Evolutionary conservation across 805 yeast genomes (phyloP).

Genomic region (Saccharomycopsis malanga): DNA sequence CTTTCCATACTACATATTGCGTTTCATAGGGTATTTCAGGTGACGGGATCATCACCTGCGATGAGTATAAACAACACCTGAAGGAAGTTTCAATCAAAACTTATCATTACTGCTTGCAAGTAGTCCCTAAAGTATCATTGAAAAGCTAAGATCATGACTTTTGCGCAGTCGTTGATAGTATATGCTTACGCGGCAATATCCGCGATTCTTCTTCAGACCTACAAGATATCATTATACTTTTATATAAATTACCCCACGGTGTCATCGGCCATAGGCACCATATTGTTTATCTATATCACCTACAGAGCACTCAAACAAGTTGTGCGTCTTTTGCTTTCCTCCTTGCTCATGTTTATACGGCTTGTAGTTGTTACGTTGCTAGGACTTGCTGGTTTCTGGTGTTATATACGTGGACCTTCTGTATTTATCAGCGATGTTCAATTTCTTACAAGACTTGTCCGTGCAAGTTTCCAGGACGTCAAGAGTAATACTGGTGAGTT

Average conservation of each 20-base stretch:
- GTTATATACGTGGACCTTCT: slow-evolving; percentile 8
- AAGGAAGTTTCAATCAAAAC: no score
- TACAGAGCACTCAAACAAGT: slow-evolving; percentile 2
- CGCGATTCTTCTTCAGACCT: slow-evolving; percentile 6
- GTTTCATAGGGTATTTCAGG: no score
- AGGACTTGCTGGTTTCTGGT: slow-evolving; percentile 9
- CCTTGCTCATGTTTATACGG: slow-evolving; percentile 9
- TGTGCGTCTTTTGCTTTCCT: neutral
- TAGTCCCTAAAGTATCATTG: no score
- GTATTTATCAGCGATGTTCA: slow-evolving; percentile 7
- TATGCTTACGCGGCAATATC: slow-evolving; percentile 6
- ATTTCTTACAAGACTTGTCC: neutral
- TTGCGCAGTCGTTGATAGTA: neutral
- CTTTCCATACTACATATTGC: no score
- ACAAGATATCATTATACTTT: slow-evolving; percentile 9
- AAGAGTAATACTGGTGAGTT: neutral
- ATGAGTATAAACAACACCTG: no score
- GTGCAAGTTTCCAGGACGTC: neutral
- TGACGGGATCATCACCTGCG: no score
- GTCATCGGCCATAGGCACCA: slow-evolving; percentile 5
- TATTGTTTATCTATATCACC: slow-evolving; percentile 1
- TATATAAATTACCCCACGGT: slow-evolving; percentile 14
- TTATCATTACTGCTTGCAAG: no score
- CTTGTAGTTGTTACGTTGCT: slow-evolving; percentile 3
- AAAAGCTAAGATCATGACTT: neutral